These are phyloP conservation scores for Cyberlindnera americana DNA, from an alignment of 805 yeast species.

Conservation along the genomic window DNA sequence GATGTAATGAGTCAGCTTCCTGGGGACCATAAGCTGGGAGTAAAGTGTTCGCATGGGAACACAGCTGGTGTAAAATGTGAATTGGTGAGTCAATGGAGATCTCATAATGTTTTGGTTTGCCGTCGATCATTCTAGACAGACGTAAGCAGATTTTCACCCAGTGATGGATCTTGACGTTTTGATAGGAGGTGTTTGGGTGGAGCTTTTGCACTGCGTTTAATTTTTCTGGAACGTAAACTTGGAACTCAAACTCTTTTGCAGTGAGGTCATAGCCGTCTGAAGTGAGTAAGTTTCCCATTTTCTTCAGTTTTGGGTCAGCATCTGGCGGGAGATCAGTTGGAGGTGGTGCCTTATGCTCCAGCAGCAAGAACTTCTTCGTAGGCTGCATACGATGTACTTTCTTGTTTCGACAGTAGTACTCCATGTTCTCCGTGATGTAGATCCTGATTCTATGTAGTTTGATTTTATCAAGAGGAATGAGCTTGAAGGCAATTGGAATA, in stretches of 20 bases:
- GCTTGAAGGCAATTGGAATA: slow-evolving; percentile 78
- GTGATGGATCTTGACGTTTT: slow-evolving; percentile 83
- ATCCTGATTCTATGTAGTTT: slow-evolving; percentile 82
- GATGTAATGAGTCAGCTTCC: slow-evolving; percentile 4
- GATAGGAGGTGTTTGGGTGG: slow-evolving; percentile 84
- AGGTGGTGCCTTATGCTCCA: slow-evolving; percentile 74
- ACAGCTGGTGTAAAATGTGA: slow-evolving; percentile 69
- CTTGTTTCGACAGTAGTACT: slow-evolving; percentile 81
- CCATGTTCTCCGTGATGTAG: slow-evolving; percentile 83
- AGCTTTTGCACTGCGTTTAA: slow-evolving; percentile 52
- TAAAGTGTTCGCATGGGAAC: slow-evolving; percentile 77
- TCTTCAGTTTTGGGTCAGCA: slow-evolving; percentile 36
- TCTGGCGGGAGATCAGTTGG: slow-evolving; percentile 30
- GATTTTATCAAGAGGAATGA: slow-evolving; percentile 83
- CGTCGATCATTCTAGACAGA: slow-evolving; percentile 62
- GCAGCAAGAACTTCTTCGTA: slow-evolving; percentile 66
- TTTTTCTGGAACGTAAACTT: slow-evolving; percentile 75
- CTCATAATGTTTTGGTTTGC: slow-evolving; percentile 86
- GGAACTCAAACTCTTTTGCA: slow-evolving; percentile 80
- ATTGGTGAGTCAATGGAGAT: slow-evolving; percentile 94
- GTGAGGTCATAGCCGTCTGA: slow-evolving; percentile 49
- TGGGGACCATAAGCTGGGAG: slow-evolving; percentile 63
- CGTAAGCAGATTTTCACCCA: slow-evolving; percentile 92
- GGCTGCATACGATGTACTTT: slow-evolving; percentile 94
- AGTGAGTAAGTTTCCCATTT: slow-evolving; percentile 37